Evolutionary conservation across 2,329 filamentous ascomycete genomes (phyloP), one percentile per base, ranked within the genome.

Genomic region (Sphaerulina populicola): DNA sequence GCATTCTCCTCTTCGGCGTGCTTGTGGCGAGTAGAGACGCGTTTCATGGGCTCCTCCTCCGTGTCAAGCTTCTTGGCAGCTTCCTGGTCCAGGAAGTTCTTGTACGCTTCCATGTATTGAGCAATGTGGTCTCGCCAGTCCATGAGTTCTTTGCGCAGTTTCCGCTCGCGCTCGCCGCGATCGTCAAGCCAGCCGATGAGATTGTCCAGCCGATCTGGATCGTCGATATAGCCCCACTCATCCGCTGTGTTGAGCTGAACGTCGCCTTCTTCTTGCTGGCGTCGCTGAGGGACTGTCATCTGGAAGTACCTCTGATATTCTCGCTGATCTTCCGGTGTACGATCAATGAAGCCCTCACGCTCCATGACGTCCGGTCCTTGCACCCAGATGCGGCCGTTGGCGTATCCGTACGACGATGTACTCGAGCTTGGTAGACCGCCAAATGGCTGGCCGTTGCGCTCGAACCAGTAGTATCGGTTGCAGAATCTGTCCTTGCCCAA

Each of bases 401-500:
- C 90, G 65, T 97, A 98, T 7, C 80, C 83, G 18, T 91, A 89
- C 41, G 82, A 77, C 1, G 88, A 86, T 1, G 91, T 97, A 12
- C 90, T 96, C 68, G 88, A 94, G 57, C 79, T 81, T 0, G 90
- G 90, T 49, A 96, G 76, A 4, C 93, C 93, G 30, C 79, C 88
- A 63, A 91, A 95, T 0, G 93, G 93, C 90, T 97, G 97, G 21
- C 90, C 93, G 64, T 97, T 98, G 56, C 91, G 85, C 71, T 98
- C 93, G 68, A 97, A 96, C 91, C 93, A 98, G 75, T 94, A 97
- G 70, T 97, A 98, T 48, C 91, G 82, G 69, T 98, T 97, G 82
- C 91, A 95, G 75, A 95, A 98, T 40, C 93, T 82, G 70, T 98
- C 93, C 67, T 93, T 91, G 54, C 93, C 93, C 23, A 98, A 76